Conservation (phyloP, 2,329 filamentous ascomycete species). For the Scytalidium sp. region DNA sequence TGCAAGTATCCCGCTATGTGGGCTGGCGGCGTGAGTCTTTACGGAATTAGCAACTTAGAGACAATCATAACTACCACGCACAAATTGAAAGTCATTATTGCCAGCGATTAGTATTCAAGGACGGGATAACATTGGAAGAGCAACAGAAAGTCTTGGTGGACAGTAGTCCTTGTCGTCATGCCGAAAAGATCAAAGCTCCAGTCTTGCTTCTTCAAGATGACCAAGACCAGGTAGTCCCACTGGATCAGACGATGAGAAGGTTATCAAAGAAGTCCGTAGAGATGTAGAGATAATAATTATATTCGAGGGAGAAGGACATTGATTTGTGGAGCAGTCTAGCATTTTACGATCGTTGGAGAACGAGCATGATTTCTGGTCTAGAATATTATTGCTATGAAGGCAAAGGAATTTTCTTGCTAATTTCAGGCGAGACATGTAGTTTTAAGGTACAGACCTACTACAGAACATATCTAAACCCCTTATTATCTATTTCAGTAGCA, state of each 20-base stretch:
- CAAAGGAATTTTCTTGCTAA: too few species aligned
- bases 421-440: too few species aligned
- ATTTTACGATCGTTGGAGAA: too few species aligned
- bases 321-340: too few species aligned
- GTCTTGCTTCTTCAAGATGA: conserved; percentile 52
- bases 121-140: not conserved
- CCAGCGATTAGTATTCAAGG: not conserved
- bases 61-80: not conserved
- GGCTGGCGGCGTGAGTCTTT: not conserved
- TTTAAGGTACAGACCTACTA: conserved; percentile 15
- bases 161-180: conserved; percentile 44
- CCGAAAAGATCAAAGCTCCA: conserved; percentile 41
- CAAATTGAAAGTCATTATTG: conserved; percentile 2
- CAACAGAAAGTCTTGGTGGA: conserved; percentile 32
- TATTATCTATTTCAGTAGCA: conserved; percentile 51
- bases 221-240: conserved; percentile 52
- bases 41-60: not conserved
- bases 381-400: too few species aligned
- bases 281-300: conserved; percentile 42
- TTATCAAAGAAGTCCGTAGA: conserved; percentile 35
- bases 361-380: too few species aligned
- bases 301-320: conserved; percentile 45
- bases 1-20: not conserved
- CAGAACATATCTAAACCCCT: conserved; percentile 47
- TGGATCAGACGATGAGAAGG: conserved; percentile 47